Evolutionary conservation across 2,329 filamentous ascomycete species (phyloP), one percentile per base, ranked within the genome.

Genomic region (Cytospora chrysosperma): DNA sequence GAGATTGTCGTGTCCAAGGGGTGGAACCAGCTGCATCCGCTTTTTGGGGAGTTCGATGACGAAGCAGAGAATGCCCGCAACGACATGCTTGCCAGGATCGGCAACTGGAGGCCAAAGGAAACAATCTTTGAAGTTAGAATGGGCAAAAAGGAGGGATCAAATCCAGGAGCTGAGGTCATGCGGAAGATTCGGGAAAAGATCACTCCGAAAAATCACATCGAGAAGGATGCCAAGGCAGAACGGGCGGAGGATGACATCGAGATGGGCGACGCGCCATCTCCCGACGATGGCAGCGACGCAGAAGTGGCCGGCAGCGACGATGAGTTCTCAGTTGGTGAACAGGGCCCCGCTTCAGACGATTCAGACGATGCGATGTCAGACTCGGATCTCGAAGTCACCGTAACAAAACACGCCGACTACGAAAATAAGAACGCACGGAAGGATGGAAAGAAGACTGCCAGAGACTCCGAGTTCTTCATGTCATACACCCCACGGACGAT

Each of bases 121-220:
- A 98, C 94, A 0, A 92, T 99, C n/a, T 99, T 99, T 70, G 95
- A 99, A 75, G 88, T 97, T 67, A 90, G 91, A 8, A 87, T 89
- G 69, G 85, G 88, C 65, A 89, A 88, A 47, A 89, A 90, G 68
- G 82, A 76, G 2, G 82, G 80, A 2, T 81, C 80, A 43, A 81
- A 78, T 56, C 87, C 89, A 72, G 88, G 90, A 8, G 89, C 88
- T 2, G 89, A 92, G 66, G 81, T 94, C 34, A 92, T 95, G 86
- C 88, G 87, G 70, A 84, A 87, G 55, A 83, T 90, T 72, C 85
- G 89, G 71, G 85, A 85, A 73, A 88, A 83, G 74, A 92, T 89
- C 65, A 88, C 83, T 60, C 88, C 82, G 53, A 86, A 78, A 73
- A 83, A 75, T 60, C 72, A 79, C 49, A 77, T 79, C 19, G 76